Evolutionary conservation across 805 yeast genomes (phyloP).

Genomic region (Candida berthetii): DNA sequence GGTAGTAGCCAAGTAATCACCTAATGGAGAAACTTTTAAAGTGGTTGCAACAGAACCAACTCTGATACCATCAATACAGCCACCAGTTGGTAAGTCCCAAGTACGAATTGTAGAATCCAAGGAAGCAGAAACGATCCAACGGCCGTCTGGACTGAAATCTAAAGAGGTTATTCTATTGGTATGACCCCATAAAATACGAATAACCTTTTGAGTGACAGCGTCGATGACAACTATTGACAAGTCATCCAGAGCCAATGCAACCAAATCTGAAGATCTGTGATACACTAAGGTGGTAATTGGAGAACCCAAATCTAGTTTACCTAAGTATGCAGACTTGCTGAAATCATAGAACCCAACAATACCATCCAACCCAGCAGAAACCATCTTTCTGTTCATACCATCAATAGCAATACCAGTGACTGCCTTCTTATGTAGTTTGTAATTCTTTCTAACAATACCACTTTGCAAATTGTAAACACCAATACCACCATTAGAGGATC

Average conservation of each 20-base stretch:
- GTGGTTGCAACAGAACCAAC: constrained; percentile 77
- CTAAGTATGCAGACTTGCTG: constrained; percentile 58
- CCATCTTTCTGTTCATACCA: constrained; percentile 85
- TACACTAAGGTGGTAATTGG: constrained; percentile 75
- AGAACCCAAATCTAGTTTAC: constrained; percentile 61
- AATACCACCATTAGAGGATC: constrained; percentile 81
- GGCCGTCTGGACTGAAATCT: constrained; percentile 91
- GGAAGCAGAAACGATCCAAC: constrained; percentile 85
- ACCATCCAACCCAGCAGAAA: constrained; percentile 87
- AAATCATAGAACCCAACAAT: constrained; percentile 83
- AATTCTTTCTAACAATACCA: constrained; percentile 71
- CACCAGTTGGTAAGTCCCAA: constrained; percentile 97
- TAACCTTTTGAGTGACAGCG: constrained; percentile 70
- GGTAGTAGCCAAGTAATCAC: constrained; percentile 87
- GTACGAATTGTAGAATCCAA: constrained; percentile 87
- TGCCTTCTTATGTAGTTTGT: constrained; percentile 65
- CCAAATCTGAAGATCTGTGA: constrained; percentile 76
- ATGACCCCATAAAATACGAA: constrained; percentile 88
- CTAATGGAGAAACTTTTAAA: constrained; percentile 76
- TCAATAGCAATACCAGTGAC: constrained; percentile 88
- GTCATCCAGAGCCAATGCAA: constrained; percentile 84
- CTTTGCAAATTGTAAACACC: constrained; percentile 88
- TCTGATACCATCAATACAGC: constrained; percentile 87
- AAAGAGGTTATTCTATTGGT: constrained; percentile 78
- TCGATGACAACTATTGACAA: constrained; percentile 81